Conservation (phyloP, 768 basidiomycete genomes). For the Solioccasus polychromus region DNA sequence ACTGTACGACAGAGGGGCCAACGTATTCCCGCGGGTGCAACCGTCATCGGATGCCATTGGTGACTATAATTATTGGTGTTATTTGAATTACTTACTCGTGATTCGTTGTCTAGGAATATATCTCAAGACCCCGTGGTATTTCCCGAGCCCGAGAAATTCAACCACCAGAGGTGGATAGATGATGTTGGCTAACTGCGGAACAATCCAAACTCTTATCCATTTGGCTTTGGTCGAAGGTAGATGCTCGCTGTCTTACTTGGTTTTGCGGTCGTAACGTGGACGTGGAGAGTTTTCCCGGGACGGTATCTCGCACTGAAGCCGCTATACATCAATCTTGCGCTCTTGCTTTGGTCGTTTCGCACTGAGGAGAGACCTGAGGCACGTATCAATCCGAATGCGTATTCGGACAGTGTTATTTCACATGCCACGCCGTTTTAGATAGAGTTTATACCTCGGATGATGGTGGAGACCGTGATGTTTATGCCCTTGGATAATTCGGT, state of each 20-base stretch:
- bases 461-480: too few species aligned
- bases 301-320: slow-evolving; percentile 50
- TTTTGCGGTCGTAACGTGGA: not conserved
- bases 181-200: slow-evolving; percentile 39
- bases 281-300: slow-evolving; percentile 54
- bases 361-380: slow-evolving; percentile 43
- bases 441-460: slow-evolving; percentile 46
- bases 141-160: slow-evolving; percentile 43
- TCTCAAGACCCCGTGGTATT: slow-evolving; percentile 22
- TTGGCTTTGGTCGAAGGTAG: slow-evolving; percentile 48
- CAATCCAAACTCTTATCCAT: slow-evolving; percentile 44
- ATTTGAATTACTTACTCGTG: not conserved
- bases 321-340: slow-evolving; percentile 57
- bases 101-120: slow-evolving; percentile 15
- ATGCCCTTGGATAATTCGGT: too few species aligned
- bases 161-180: slow-evolving; percentile 53
- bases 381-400: slow-evolving; percentile 55
- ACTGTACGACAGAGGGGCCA: slow-evolving; percentile 13
- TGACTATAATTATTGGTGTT: not conserved
- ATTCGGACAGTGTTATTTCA: slow-evolving; percentile 53
- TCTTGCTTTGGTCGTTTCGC: slow-evolving; percentile 63
- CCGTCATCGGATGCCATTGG: slow-evolving; percentile 20
- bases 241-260: not conserved
- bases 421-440: slow-evolving; percentile 59
- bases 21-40: slow-evolving; percentile 23